Conservation (phyloP, 257 asterid species). For the Lantana camara region DNA sequence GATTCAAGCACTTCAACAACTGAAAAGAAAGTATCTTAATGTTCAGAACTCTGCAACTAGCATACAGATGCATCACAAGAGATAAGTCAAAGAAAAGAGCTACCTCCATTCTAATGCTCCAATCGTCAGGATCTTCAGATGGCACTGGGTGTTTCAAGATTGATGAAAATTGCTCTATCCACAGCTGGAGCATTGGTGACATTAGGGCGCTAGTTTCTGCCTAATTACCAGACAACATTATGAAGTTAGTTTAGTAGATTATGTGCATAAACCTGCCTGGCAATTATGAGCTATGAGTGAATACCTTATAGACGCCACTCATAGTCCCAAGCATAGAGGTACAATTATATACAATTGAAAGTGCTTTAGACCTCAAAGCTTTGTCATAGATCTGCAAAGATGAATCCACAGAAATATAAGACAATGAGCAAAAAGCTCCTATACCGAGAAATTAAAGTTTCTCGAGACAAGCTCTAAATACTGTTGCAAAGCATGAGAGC, state of each 20-base stretch:
- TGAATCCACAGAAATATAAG: constrained; percentile 20
- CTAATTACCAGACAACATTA: constrained; percentile 44
- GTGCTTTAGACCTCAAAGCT: constrained; percentile 68
- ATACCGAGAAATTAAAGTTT: constrained; percentile 7
- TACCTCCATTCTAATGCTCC: constrained; percentile 99
- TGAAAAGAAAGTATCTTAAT: constrained; percentile 34
- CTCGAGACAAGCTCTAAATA: constrained; percentile 3
- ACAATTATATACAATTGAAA: constrained; percentile 80
- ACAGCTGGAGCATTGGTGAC: constrained; percentile 84
- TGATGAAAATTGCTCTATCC: constrained; percentile 81
- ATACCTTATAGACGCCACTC: constrained; percentile 93
- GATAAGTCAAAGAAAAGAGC: constrained; percentile 24
- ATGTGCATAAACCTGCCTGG: constrained; percentile 27
- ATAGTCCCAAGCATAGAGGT: constrained; percentile 78
- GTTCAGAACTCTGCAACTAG: constrained; percentile 23
- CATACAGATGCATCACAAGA: constrained; percentile 24
- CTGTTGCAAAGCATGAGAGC: constrained; percentile 8
- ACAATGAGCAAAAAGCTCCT: constrained; percentile 24
- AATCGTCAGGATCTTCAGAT: constrained; percentile 95
- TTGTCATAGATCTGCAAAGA: constrained; percentile 78
- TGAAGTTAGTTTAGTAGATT: constrained; percentile 30
- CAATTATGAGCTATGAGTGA: constrained; percentile 25
- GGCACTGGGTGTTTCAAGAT: constrained; percentile 72
- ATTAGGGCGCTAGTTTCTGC: constrained; percentile 70
- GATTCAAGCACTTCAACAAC: constrained; percentile 96